Evolutionary conservation across 2,329 filamentous ascomycete genomes (phyloP).

Genomic region (Trichothecium roseum): DNA sequence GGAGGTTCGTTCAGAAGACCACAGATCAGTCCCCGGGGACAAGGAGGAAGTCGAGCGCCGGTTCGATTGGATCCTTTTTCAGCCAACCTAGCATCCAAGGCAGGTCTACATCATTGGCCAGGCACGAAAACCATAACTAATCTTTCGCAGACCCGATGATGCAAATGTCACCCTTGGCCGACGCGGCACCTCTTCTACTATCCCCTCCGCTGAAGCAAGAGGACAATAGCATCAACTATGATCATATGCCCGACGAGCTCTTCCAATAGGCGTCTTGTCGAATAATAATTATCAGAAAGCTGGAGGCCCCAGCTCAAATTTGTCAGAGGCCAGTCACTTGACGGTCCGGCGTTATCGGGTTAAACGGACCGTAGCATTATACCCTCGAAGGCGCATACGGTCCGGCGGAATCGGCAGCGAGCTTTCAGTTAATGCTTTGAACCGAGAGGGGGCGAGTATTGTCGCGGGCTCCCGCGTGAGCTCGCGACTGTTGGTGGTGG

Average conservation of each 20-base stretch:
- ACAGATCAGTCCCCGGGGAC: neutral
- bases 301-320: too few relatives aligned
- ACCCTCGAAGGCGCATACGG: too few relatives aligned
- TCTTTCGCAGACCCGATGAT: constrained; percentile 1
- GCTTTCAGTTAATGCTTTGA: too few relatives aligned
- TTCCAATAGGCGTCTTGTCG: constrained; percentile 9
- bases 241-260: constrained; percentile 25
- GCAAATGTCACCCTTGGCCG: constrained; percentile 5
- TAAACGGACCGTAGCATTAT: too few relatives aligned
- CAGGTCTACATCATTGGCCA: neutral
- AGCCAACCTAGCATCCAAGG: neutral
- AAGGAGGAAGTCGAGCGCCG: neutral
- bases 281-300: neutral
- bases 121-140: neutral
- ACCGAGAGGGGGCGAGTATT: too few relatives aligned
- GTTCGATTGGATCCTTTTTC: neutral
- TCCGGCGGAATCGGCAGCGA: too few relatives aligned
- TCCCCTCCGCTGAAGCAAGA: constrained; percentile 5
- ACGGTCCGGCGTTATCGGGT: too few relatives aligned
- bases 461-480: too few relatives aligned
- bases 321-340: too few relatives aligned
- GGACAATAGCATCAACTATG: constrained; percentile 17
- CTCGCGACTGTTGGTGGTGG: too few relatives aligned
- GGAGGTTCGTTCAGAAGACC: constrained; percentile 30
- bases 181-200: constrained; percentile 5